Base-by-base conservation (phyloP, 192 early-diverging fungal genomes). In the Linnemannia elongata region DNA sequence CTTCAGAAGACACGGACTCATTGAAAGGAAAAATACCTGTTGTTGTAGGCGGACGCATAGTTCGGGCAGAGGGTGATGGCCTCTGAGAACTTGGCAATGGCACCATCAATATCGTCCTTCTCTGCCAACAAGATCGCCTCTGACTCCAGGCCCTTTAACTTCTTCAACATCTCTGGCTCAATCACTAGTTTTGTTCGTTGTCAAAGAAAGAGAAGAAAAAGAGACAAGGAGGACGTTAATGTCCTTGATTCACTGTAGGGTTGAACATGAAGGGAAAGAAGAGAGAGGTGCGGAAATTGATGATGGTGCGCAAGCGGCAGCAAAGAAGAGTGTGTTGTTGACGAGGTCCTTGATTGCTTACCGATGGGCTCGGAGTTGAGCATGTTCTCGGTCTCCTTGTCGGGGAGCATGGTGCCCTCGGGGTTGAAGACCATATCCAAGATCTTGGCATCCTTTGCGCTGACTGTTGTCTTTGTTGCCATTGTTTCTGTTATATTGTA, bases 1-100 rank as follows among this genome's bases (percentile, higher is more conserved):
- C 5, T 1, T 52, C 49, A 52, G 2, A 52, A 52, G 17, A 22
- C 3, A 6, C 1, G 22, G 1, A 52, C 3, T 22, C 18, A 18
- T 35, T 71, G 38, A 3, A 57, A 22, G 52, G 18, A 39, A 39
- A 3, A 5, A 39, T 90, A 90, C 89, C 90, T 79, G 85, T 91
- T 91, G 76, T 91, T 91, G 60, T 91, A 91, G 6, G 60, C 87
- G 22, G 91, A 91, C 30, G 89, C 88, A 80, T 91, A 91, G 79
- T 81, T 84, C 24, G 81, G 78, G 74, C 90, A 90, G 20, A 88
- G 75, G 0, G 44, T 30, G 74, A 91, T 89, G 39, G 76, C 87
- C 80, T 90, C 79, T 54, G 89, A 78, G 30, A 91, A 79, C 35
- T 88, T 80, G 45, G 72, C 77, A 15, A 91, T 78, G 7, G 91